These are phyloP conservation scores for Penicillium ucsense DNA, from an alignment of 495 filamentous ascomycete genomes.

Conservation along the genomic window DNA sequence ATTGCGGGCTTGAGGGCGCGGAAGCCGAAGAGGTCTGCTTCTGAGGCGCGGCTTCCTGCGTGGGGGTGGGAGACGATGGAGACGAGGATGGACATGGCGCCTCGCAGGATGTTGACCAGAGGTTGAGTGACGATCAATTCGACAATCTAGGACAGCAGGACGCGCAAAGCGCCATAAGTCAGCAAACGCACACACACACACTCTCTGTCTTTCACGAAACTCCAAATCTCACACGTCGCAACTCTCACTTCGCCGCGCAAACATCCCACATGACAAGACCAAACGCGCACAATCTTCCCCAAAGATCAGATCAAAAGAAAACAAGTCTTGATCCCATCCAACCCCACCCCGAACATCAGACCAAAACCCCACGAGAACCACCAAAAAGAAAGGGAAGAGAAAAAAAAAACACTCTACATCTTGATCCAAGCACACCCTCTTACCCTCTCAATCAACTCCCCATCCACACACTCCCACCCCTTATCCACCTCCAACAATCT, in stretches of 20 bases:
- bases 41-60: constrained; percentile 25
- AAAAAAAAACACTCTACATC: too few species aligned
- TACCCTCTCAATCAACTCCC: constrained; percentile 61
- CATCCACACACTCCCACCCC: constrained; percentile 79
- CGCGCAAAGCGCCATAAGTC: not conserved
- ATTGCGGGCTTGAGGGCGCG: constrained; percentile 88
- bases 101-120: constrained; percentile 91
- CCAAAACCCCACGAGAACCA: too few species aligned
- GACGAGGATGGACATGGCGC: constrained; percentile 92
- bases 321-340: too few species aligned
- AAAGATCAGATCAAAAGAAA: too few species aligned
- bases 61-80: constrained; percentile 83
- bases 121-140: constrained; percentile 92
- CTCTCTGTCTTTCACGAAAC: too few species aligned
- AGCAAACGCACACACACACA: not conserved
- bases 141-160: constrained; percentile 51
- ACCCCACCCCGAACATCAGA: too few species aligned
- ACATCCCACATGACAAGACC: too few species aligned
- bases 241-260: too few species aligned
- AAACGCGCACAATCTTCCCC: too few species aligned
- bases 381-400: too few species aligned
- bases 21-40: constrained; percentile 64
- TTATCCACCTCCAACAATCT: constrained; percentile 89
- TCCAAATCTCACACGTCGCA: too few species aligned
- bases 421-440: not conserved